These are phyloP conservation scores for Paramecium octaurelia DNA, from an alignment of 73 alveolate genomes.

Conservation along the genomic window DNA sequence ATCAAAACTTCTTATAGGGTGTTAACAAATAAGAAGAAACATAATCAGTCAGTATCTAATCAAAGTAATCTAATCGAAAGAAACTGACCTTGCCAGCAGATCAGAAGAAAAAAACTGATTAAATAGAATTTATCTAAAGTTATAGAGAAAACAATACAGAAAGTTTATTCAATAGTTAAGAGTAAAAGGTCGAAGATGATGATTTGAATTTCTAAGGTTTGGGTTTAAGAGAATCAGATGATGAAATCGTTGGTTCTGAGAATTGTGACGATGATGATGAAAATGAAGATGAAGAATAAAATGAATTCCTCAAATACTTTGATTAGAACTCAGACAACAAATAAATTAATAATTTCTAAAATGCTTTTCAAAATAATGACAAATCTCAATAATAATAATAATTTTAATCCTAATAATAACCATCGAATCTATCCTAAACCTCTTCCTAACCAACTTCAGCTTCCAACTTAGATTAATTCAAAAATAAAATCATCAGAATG, in stretches of 20 bases:
- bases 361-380: neutral
- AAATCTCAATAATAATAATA: neutral
- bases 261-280: neutral
- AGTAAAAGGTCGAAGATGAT: neutral
- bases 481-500: neutral
- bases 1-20: neutral
- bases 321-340: neutral
- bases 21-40: slow-evolving; percentile 3
- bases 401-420: neutral
- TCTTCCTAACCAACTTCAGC: neutral
- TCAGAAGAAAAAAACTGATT: neutral
- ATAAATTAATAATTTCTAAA: neutral
- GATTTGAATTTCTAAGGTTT: neutral
- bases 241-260: neutral
- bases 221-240: slow-evolving; percentile 11
- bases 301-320: slow-evolving; percentile 1
- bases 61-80: slow-evolving; percentile 6
- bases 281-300: neutral
- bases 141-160: neutral
- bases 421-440: neutral
- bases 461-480: neutral
- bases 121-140: slow-evolving; percentile 20
- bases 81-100: slow-evolving; percentile 32
- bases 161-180: neutral
- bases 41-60: neutral